Evolutionary conservation across 2,329 filamentous ascomycete genomes (phyloP).

Genomic region (Geosmithia morbida): DNA sequence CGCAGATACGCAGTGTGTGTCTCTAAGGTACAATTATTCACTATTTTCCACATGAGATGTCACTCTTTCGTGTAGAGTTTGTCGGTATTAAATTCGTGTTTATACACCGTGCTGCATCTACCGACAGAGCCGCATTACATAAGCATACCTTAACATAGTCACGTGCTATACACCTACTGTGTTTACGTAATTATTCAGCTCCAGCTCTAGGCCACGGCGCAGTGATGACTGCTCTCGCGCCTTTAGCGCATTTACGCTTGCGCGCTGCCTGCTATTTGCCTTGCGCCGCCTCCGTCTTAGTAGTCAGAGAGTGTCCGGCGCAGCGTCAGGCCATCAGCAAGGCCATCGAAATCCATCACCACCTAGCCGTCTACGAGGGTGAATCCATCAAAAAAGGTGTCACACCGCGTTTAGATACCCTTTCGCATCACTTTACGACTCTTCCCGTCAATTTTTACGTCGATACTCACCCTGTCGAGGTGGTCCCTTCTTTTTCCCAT

Average conservation of each 20-base stretch:
- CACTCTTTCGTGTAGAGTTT: no score
- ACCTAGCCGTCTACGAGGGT: conserved; percentile 3
- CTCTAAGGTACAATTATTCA: no score
- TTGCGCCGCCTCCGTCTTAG: no score
- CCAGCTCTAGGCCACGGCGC: no score
- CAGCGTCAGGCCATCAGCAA: conserved; percentile 11
- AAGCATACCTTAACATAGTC: neutral
- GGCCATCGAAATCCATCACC: conserved; percentile 5
- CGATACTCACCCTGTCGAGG: neutral
- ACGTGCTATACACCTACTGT: neutral
- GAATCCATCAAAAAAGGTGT: conserved; percentile 15
- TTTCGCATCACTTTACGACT: conserved; percentile 7
- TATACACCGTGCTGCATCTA: no score
- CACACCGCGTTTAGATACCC: conserved; percentile 5
- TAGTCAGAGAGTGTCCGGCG: no score
- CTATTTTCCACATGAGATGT: no score
- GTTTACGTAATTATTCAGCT: neutral
- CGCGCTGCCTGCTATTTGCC: no score
- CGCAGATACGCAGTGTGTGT: no score
- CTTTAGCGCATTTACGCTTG: neutral
- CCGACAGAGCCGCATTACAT: no score
- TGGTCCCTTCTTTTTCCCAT: neutral
- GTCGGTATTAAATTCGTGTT: no score
- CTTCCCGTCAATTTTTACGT: neutral
- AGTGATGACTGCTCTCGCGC: neutral